Base-by-base conservation (phyloP, 441 rosid species). In the Populus trichocarpa region DNA sequence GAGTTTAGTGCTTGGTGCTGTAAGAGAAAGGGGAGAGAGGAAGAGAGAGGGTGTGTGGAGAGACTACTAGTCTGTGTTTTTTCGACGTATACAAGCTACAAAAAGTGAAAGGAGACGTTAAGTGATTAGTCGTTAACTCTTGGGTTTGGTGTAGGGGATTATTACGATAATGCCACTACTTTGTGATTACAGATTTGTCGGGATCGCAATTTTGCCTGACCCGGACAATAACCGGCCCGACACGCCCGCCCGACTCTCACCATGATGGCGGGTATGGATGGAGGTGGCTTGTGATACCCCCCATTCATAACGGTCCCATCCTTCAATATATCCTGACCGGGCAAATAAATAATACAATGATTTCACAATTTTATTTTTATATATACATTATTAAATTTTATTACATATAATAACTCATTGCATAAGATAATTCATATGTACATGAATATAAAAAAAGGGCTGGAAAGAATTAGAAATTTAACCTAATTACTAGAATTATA, bases 91-190 rank as follows among this genome's bases (percentile, higher is more conserved):
- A 82, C 73, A 79, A 77, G 33, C 32, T 25, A 33, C 57, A 40
- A 28, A 75, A 76, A 66, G 42, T 16, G 22, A 28, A 30, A 69
- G 75, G 83, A 57, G 67, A 76, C 78, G 69, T 68, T 79, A 71
- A 67, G 79, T 63, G 78, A 59, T 35, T 75, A 13, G 67, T 36
- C 50, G 2, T 42, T 26, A 57, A 8, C 3, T 1, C 33, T 81
- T 74, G 73, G 81, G 84, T 72, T 64, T 26, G 10, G 10, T 35
- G 9, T 28, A 26, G 1, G 0, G 8, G 2, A 25, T 73, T 79
- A 83, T 87, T 84, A 79, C 95, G 71, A 42, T 1, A 80, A 20
- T 82, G 84, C 89, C 93, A 86, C 78, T 72, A 2, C 18, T 10
- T 12, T 66, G 57, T 4, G 10, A 11, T 3, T 2, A 7, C 35